A percentile compares a stretch with the other conserved stretches of the same genome.
These are phyloP conservation scores for Lenzites betulinus DNA, from an alignment of 768 basidiomycete genomes.

Conservation along the genomic window DNA sequence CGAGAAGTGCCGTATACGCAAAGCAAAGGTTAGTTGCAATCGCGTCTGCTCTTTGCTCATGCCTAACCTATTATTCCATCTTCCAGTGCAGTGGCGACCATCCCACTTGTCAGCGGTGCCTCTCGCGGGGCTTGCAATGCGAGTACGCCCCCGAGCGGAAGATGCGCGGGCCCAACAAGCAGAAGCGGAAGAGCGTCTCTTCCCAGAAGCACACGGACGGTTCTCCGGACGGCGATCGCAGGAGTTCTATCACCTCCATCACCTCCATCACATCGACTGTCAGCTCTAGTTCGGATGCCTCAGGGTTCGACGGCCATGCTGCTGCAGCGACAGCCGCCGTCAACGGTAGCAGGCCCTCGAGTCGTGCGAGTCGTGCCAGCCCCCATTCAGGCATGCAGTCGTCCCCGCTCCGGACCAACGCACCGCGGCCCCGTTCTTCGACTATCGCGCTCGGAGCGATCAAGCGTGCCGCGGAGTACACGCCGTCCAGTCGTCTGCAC, in stretches of 20 bases:
- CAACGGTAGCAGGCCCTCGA: not conserved
- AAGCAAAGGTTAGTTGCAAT: conserved; percentile 61
- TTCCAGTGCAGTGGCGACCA: conserved; percentile 70
- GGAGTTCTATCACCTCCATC: conserved; percentile 16
- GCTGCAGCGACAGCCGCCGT: conserved; percentile 1
- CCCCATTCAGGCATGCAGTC: not conserved
- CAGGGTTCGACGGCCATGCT: not conserved
- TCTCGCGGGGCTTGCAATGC: conserved; percentile 57
- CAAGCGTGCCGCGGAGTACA: not conserved
- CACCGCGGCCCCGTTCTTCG: not conserved
- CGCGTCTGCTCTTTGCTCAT: not conserved
- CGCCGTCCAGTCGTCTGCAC: not conserved
- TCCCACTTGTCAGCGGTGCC: conserved; percentile 68
- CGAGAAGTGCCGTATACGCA: conserved; percentile 70
- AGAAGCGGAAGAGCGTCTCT: conserved; percentile 35
- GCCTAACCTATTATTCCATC: not conserved
- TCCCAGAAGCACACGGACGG: not conserved
- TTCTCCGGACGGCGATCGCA: conserved; percentile 5
- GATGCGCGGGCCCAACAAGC: conserved; percentile 63
- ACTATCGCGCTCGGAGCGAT: conserved; percentile 1
- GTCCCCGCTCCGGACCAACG: not conserved
- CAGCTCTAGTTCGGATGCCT: conserved; percentile 3
- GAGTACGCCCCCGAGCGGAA: conserved; percentile 69
- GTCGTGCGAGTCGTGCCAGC: not conserved
- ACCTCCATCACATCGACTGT: conserved; percentile 17